Evolutionary conservation across 1,284 basidiomycete species (phyloP), one percentile per base, ranked within the genome.

Genomic region (Puccinia polysora): DNA sequence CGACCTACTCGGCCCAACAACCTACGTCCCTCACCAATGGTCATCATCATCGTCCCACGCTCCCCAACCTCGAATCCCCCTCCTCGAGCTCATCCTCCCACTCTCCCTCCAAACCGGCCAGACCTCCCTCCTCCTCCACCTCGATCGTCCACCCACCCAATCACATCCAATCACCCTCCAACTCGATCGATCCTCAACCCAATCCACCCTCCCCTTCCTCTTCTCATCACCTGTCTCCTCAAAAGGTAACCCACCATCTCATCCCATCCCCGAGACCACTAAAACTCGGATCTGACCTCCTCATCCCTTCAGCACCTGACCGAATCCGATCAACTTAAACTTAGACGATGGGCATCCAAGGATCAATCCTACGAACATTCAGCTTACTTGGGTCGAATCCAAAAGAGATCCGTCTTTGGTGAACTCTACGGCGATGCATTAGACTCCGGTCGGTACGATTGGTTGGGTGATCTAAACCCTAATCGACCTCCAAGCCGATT

Each of bases 381-480:
- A 49, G 25, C 34, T 18, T 43, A 30, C 1, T 8, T 55, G 28
- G 69, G 36, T 14, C 70, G 52, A 23, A 36, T 20, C 5, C 55
- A 49, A n/a, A 73, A 64, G 30, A 52, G 65, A 20, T 45, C 32
- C 15, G 40, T 52, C 25, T 50, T 63, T 36, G 49, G 38, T 8
- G 23, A 20, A 4, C 36, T 45, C 15, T 52, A 64, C n/a, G 32
- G 52, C 25, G 47, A 63, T n/a, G 56, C 50, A 32, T 50, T 63
- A 28, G 32, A 64, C 30, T 30, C 34, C 15, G 14, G 40, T 0
- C 64, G 58, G 12, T 38, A 52, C 28, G 75, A 74, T 50, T 53
- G 74, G 47, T 28, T 73, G 30, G 75, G 73, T 38, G 75, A 73
- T 60, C 73, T 75, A 0, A 76, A 77, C 52, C 73, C 73, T 15